Evolutionary conservation across 768 basidiomycete genomes (phyloP), one percentile per base, ranked within the genome.

Genomic region (Xerocomellus dryophilus): DNA sequence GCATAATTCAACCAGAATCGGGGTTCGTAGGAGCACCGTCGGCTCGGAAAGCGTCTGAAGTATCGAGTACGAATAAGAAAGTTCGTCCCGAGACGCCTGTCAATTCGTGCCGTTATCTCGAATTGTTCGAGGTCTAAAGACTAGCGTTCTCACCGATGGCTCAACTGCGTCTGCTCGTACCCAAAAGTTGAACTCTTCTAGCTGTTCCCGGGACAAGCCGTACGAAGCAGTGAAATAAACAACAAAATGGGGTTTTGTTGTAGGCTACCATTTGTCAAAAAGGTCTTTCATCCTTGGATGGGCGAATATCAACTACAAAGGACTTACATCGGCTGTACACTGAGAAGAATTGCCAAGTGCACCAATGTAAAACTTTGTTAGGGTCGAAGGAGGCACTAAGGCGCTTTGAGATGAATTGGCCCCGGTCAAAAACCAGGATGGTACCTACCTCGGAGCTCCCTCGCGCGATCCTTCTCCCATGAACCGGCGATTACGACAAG

Each of bases 341-440:
- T 74, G 74, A 2, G 73, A 71, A 18, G 67, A 61, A 57, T 88
- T 88, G 29, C 77, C 75, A 15, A 88, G 59, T 0, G 78, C 82
- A 3, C 88, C 94, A 29, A 94, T 73, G 66, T 87, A 90, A 67
- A 95, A 93, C 0, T 85, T 92, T 1, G 90, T 95, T 45, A 82
- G 81, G 3, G 83, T 81, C 11, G 78, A 77, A 3, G 90, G 83
- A 11, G 86, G 71, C 5, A 94, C 92, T 91, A 53, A 15, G 47
- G 12, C 11, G 1, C 27, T 11, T 34, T 56, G 12, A 54, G 39
- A 46, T 27, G 14, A 10, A 45, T 43, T 27, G 5, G 7, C 5
- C 31, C 14, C 7, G 3, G 7, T 1, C 42, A 35, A 32, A 25
- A 53, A 35, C 25, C 20, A 36, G 34, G 32, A 18, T 15, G 49